Conservation (phyloP, 2,329 filamentous ascomycete species). For the Teratosphaeria epicoccoides region DNA sequence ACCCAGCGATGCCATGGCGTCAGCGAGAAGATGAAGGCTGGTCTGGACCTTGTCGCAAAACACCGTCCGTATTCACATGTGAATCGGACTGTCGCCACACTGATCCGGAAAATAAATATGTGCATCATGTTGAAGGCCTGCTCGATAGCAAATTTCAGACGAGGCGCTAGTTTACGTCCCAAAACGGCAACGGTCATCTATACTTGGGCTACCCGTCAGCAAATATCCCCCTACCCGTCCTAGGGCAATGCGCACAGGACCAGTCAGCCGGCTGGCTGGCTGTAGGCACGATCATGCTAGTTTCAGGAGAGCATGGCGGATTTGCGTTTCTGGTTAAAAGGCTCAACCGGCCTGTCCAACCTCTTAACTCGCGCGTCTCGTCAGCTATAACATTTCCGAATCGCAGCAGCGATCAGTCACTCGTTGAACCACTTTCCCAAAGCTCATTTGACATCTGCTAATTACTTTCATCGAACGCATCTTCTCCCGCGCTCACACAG, state of each 20-base stretch:
- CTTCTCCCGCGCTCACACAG: background rate
- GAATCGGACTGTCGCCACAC: background rate
- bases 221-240: background rate
- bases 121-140: background rate
- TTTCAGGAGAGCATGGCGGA: conserved; percentile 1
- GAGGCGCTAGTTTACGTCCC: background rate
- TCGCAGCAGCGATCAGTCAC: background rate
- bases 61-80: background rate
- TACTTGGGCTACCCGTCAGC: background rate
- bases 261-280: background rate
- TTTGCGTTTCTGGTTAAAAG: background rate
- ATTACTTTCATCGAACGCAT: background rate
- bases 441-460: background rate
- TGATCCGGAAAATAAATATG: background rate
- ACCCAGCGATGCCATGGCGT: no score
- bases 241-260: background rate
- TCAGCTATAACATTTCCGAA: background rate
- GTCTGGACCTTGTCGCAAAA: background rate
- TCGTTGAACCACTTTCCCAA: background rate
- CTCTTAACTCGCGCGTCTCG: background rate
- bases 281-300: background rate
- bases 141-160: background rate
- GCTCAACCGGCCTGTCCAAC: background rate
- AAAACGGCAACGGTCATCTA: background rate
- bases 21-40: no score